A percentile compares a stretch with the other conserved stretches of the same genome.
Evolutionary conservation across 306 rosid species (phyloP).

Genomic region (Cyamopsis tetragonoloba): DNA sequence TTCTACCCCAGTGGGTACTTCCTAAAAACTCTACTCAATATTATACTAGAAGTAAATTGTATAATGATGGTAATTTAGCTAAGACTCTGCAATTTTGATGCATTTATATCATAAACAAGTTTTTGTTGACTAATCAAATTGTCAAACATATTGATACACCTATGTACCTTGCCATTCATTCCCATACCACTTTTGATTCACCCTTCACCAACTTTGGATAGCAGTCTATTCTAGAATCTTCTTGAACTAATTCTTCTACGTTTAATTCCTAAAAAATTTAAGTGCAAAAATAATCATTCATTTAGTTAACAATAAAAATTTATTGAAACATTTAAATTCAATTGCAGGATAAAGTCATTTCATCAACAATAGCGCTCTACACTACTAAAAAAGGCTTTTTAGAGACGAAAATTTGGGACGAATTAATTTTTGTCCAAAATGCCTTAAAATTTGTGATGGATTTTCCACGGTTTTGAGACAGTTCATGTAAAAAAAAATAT

Average conservation of each 20-base stretch:
- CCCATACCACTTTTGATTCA: conserved; percentile 92
- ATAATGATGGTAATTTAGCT: neutral
- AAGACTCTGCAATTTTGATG: neutral
- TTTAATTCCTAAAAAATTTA: conserved; percentile 37
- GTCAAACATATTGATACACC: neutral
- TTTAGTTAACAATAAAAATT: neutral
- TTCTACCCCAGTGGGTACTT: no score
- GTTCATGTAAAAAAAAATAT: no score
- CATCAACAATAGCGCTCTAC: no score
- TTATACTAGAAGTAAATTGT: neutral
- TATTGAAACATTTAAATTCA: neutral
- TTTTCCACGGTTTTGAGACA: no score
- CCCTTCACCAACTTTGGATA: conserved; percentile 90
- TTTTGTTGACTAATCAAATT: conserved; percentile 6
- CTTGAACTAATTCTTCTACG: conserved; percentile 91
- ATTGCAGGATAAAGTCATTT: neutral
- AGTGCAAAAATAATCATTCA: neutral
- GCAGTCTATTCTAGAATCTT: conserved; percentile 83
- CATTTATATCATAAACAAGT: neutral
- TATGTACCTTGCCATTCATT: conserved; percentile 79
- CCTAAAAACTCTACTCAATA: no score
- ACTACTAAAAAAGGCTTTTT: no score
- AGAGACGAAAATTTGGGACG: no score
- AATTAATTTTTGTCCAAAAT: no score
- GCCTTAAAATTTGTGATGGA: no score